These are phyloP conservation scores for Fabrea salina DNA, from an alignment of 169 alveolate genomes.

Conservation along the genomic window DNA sequence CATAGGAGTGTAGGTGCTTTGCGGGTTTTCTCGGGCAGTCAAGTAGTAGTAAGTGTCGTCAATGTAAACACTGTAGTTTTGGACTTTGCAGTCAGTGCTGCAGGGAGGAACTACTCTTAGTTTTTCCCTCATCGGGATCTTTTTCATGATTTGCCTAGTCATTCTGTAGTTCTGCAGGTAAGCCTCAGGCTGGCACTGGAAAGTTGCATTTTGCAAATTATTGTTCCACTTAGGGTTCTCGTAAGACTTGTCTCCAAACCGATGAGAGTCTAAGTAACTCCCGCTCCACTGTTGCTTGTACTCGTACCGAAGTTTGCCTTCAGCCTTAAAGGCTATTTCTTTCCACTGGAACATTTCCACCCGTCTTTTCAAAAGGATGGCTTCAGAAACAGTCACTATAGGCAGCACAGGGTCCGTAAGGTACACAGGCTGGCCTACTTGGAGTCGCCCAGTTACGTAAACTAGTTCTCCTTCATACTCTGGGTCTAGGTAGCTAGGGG, in stretches of 20 bases:
- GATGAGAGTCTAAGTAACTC: background rate
- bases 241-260: background rate
- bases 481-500: background rate
- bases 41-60: background rate
- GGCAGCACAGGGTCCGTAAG: conserved; percentile 16
- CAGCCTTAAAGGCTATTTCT: background rate
- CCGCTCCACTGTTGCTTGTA: background rate
- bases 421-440: background rate
- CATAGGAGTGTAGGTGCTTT: background rate
- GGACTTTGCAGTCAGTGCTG: background rate
- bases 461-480: conserved; percentile 1
- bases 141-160: background rate
- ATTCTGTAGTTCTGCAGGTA: background rate
- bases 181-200: background rate
- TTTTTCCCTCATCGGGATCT: background rate
- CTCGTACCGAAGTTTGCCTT: background rate
- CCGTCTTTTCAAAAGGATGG: background rate
- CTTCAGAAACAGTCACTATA: background rate
- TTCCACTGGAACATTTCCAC: conserved; percentile 21
- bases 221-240: conserved; percentile 5
- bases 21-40: background rate
- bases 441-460: background rate
- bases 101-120: background rate
- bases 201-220: background rate
- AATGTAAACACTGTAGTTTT: background rate